Conservation (phyloP, 2,329 filamentous ascomycete species). For the Fusarium robinianum region DNA sequence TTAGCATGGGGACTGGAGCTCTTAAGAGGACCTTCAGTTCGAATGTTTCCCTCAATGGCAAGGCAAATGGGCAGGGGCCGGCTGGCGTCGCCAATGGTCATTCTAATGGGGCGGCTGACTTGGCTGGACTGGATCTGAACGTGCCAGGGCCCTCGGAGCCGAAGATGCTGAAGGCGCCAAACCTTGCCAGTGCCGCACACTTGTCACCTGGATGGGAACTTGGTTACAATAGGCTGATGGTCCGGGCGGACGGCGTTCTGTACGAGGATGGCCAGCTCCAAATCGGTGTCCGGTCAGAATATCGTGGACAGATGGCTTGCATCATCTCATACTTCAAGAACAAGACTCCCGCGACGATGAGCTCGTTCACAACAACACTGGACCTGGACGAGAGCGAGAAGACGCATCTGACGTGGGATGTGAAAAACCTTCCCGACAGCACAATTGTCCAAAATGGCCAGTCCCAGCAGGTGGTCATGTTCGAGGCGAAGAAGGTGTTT, state of each 20-base stretch:
- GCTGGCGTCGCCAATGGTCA: constrained; percentile 59
- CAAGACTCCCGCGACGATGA: constrained; percentile 82
- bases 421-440: constrained; percentile 86
- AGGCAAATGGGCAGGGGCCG: constrained; percentile 47
- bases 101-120: constrained; percentile 62
- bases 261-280: constrained; percentile 97
- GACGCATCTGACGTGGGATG: constrained; percentile 75
- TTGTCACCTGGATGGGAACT: constrained; percentile 93
- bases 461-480: constrained; percentile 92
- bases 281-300: constrained; percentile 89
- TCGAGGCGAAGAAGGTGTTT: constrained; percentile 83
- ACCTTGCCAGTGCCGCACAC: constrained; percentile 89
- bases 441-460: constrained; percentile 75
- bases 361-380: constrained; percentile 91
- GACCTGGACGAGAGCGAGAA: constrained; percentile 75
- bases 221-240: constrained; percentile 82
- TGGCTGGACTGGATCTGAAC: constrained; percentile 82
- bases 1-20: constrained; percentile 78
- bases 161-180: constrained; percentile 69
- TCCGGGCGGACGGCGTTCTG: constrained; percentile 81
- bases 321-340: constrained; percentile 96
- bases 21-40: constrained; percentile 85
- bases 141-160: constrained; percentile 59
- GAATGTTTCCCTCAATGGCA: constrained; percentile 55
- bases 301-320: constrained; percentile 92